Percentiles rank a stretch among this genome's conserved stretches.
Conservation (phyloP, 2,329 filamentous ascomycete species). For the Sphaerostilbella broomeana region DNA sequence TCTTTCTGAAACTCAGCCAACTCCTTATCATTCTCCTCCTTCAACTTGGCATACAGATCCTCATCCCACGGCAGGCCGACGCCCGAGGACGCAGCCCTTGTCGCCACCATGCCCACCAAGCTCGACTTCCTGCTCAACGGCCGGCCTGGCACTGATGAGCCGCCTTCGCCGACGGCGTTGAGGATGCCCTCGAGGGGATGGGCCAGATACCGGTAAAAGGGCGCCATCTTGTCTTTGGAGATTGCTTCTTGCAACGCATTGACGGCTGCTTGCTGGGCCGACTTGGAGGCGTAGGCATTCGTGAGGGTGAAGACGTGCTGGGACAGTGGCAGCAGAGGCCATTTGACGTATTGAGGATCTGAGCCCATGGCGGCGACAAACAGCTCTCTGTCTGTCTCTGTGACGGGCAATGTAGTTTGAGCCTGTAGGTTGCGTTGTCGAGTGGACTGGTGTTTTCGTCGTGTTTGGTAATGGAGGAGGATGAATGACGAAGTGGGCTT, state of each 20-base stretch:
- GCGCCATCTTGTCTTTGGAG: slow-evolving; percentile 76
- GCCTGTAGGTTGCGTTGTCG: not conserved
- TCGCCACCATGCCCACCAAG: slow-evolving; percentile 68
- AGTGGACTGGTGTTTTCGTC: not conserved
- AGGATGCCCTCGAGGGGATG: slow-evolving; percentile 77
- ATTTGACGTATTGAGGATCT: slow-evolving; percentile 81
- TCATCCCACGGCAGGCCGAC: slow-evolving; percentile 87
- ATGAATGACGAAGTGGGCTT: slow-evolving; percentile 11
- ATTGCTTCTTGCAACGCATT: slow-evolving; percentile 78
- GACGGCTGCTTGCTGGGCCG: slow-evolving; percentile 61
- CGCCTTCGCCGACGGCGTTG: slow-evolving; percentile 64
- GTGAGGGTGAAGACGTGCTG: slow-evolving; percentile 85
- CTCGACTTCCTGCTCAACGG: slow-evolving; percentile 62
- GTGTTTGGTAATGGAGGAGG: not conserved
- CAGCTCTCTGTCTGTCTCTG: not conserved
- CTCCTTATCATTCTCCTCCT: slow-evolving; percentile 72
- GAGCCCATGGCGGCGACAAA: slow-evolving; percentile 55
- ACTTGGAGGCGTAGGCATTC: slow-evolving; percentile 64
- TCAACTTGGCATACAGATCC: slow-evolving; percentile 69
- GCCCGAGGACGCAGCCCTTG: slow-evolving; percentile 55
- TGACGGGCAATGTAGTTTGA: not conserved
- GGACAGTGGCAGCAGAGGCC: slow-evolving; percentile 71
- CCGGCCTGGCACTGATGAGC: slow-evolving; percentile 44
- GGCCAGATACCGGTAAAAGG: slow-evolving; percentile 76
- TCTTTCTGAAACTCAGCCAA: slow-evolving; percentile 73